Evolutionary conservation across 768 basidiomycete species (phyloP).

Genomic region (Tulasnella sp.): DNA sequence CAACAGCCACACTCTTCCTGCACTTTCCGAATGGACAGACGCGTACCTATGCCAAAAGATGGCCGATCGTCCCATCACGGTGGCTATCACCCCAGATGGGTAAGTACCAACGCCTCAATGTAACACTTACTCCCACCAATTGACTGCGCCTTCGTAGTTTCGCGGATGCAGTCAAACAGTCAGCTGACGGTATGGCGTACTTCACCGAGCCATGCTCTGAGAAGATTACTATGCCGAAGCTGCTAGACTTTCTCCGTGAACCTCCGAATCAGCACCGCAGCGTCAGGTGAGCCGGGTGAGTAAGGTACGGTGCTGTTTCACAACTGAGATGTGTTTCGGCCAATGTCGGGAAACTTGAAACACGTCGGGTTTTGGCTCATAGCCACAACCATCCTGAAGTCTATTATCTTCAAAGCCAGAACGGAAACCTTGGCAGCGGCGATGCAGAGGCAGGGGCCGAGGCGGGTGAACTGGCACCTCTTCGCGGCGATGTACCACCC

Average conservation of each 20-base stretch:
- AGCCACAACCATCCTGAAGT: conserved; percentile 31
- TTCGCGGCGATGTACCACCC: conserved; percentile 54
- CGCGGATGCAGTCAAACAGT: conserved; percentile 60
- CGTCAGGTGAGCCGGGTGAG: background rate
- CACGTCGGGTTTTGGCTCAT: background rate
- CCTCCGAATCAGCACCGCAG: background rate
- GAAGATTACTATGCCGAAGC: conserved; percentile 49
- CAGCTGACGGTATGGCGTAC: conserved; percentile 42
- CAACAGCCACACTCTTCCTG: conserved; percentile 23
- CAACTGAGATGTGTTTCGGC: background rate
- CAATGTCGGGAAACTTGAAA: background rate
- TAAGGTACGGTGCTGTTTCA: too few relatives aligned
- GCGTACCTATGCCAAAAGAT: conserved; percentile 48
- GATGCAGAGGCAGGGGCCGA: conserved; percentile 30
- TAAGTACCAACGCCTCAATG: conserved; percentile 27
- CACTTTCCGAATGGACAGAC: conserved; percentile 48
- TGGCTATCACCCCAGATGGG: conserved; percentile 82
- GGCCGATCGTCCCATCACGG: conserved; percentile 45
- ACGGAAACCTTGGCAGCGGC: conserved; percentile 66
- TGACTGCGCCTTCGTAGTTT: conserved; percentile 33
- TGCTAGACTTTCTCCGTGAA: conserved; percentile 34
- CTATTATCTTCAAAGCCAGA: conserved; percentile 80
- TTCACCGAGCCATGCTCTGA: conserved; percentile 68
- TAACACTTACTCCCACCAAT: background rate
- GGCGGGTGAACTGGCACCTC: conserved; percentile 42